Base-by-base conservation (phyloP, 2,329 filamentous ascomycete genomes). In the Botrytis squamosa region DNA sequence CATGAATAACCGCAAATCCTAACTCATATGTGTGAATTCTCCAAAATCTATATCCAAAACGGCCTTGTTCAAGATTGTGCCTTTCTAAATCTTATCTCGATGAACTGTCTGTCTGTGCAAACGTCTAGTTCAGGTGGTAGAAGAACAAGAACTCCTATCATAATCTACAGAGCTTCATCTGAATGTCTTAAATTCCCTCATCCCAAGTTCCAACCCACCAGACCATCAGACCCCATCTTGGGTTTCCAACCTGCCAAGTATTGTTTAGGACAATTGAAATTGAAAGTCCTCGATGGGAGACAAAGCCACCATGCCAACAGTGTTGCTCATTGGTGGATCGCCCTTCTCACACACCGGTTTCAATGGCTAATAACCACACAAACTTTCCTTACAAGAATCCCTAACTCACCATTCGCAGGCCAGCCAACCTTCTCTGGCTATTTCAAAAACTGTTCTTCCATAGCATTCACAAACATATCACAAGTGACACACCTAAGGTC, bases 381-480 rank as follows among this genome's bases (percentile, higher is more conserved):
- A 60, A 4, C 18, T 22, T 12, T 38, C 29, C 7, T 14, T 22
- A 12, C 18, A 12, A 12, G 2, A 22, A 36, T 36, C 25, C 4
- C 20, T 14, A 14, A 14, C 25, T 12, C 2, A 4, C 9, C 1
- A 5, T 20, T 5, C 33, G 57, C 22, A 60, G 18, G 8, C 12
- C 10, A 1, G 0, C 0, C 9, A 1, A 18, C 4, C 10, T 1
- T 1, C 22, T 6, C 1, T 52, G 14, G 10, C 20, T 7, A 8
- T 4, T 52, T 25, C 14, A 7, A 14, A 0, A n/a, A 0, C 2
- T 2, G 3, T 6, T 5, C 3, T 2, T 5, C 3, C 6, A 52
- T n/a, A n/a, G 25, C 12, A 55, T n/a, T 14, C 5, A n/a, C 12
- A 55, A 55, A n/a, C 12, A n/a, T 7, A 14, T n/a, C 14, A 55